Base-by-base conservation (phyloP, 805 yeast genomes). In the Hyphopichia homilentoma region DNA sequence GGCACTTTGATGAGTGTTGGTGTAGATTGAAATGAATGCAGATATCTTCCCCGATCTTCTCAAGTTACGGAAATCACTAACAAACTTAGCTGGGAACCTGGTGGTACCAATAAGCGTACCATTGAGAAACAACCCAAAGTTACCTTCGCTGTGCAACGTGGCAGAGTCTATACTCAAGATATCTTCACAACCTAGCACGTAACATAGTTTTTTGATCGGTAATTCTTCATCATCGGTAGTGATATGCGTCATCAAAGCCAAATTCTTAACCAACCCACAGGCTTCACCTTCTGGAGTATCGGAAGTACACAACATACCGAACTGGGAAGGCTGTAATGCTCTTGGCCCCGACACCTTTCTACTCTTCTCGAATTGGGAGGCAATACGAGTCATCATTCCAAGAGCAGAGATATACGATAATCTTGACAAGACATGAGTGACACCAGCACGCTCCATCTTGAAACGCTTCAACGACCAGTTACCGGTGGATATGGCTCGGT, bases 241-340 rank as follows among this genome's bases (percentile, higher is more conserved):
- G 51, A 93, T 93, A 61, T 93, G 98, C 7, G 98, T 93, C 98
- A 93, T 93, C 29, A 93, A 71, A 1, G 98, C 98, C 57, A 93
- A 69, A 55, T 93, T 93, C 64, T 93, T 93, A 22, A 93, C 98
- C 59, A 93, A 74, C 53, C 98, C 98, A 78, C 98, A 93, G 1
- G 98, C 98, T 63, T 93, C 98, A 73, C 98, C 98, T 74, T 93
- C 98, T 1, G 98, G 98, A 0, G 98, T 93, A 74, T 93, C 98
- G 0, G 97, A 85, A 5, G 97, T 87, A 70, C 98, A 93, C 39
- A 93, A 71, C 97, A 93, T 93, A 56, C 98, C 98, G 59, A 93
- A 93, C 65, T 93, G 98, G 2, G 98, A 93, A 7, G 98, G 98
- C 61, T 93, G 98, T 44, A 93, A 72, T 11, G 98, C 97, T 74